Evolutionary conservation across 1,284 basidiomycete species (phyloP), one percentile per base, ranked within the genome.

Genomic region (Boletus mariae): DNA sequence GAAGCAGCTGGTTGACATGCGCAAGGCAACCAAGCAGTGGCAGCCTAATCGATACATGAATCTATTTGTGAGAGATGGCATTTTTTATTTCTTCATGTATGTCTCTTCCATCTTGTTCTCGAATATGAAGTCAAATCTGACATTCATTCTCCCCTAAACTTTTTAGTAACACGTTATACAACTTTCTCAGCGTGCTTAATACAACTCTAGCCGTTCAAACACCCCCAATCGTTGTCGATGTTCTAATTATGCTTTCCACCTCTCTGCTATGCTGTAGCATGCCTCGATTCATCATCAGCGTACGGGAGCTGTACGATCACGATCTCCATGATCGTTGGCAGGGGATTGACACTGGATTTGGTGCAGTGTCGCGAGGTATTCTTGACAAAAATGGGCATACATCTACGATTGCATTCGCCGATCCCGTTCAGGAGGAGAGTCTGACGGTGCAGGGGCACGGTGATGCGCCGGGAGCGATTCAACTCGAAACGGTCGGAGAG

Each of bases 1-100:
- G n/a, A 44, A 25, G 8, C 26, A 53, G 13, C 23, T 20, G 20
- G 20, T 20, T 20, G 20, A 20, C 20, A 20, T 20, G 20, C 2
- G 2, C 20, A 20, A 20, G 20, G 20, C 20, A 20, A 20, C 20
- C 20, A 20, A 20, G 20, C 20, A 20, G 20, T 20, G 20, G 20
- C 20, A 20, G 20, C 20, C 20, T 20, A 20, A 20, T 20, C 20
- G 20, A 20, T 20, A 20, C 20, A 20, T 20, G 20, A 20, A 20
- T 20, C 20, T 20, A 20, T 20, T 20, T 20, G 20, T 20, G 20
- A 20, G 20, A 20, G 20, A 20, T 20, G 20, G 20, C 20, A 20
- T 20, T 20, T 20, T 20, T 34, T 57, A 57, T 23, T 52, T 57
- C 25, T 4, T 52, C 9, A 10, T 32, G 56, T 57, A 44, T 13